Percentiles rank a stretch among this genome's conserved stretches.
phyloP scores from a whole-genome alignment of 805 yeast genomes.

The Yarrowia osloensis region DNA sequence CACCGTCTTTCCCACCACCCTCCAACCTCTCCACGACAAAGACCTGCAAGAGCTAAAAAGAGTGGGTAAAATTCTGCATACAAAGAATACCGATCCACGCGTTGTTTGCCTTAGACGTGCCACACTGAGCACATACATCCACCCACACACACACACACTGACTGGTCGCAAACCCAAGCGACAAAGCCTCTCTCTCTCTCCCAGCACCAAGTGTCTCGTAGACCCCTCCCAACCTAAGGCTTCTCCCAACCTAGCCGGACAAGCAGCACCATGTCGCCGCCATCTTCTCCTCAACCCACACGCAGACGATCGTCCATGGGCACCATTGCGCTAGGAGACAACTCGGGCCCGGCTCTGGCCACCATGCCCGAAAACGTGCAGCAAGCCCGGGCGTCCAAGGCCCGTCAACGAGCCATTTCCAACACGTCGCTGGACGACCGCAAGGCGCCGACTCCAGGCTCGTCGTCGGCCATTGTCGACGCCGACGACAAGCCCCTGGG shows the following conservation, averaged over 20 bases:
- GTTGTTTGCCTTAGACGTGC: too few species aligned
- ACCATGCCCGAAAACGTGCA: conserved; percentile 59
- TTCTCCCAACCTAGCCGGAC: not conserved
- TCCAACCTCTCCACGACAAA: too few species aligned
- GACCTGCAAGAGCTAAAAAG: too few species aligned
- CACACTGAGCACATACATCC: too few species aligned
- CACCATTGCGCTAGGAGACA: conserved; percentile 72
- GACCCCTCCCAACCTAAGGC: not conserved
- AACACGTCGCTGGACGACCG: conserved; percentile 29
- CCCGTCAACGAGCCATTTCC: conserved; percentile 43
- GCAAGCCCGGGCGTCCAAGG: conserved; percentile 46
- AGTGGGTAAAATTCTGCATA: conserved; percentile 4
- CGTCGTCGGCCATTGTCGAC: not conserved
- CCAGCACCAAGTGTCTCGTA: too few species aligned
- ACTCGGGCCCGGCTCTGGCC: conserved; percentile 62
- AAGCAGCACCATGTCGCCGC: not conserved
- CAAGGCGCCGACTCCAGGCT: not conserved
- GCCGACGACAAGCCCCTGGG: conserved; percentile 21
- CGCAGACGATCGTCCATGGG: conserved; percentile 70
- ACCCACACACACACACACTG: too few species aligned
- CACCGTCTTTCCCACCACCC: too few species aligned
- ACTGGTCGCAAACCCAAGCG: too few species aligned
- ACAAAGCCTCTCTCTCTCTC: too few species aligned
- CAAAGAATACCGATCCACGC: conserved; percentile 4
- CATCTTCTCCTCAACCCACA: not conserved